These are phyloP conservation scores for Teratosphaeria epicoccoides DNA, from an alignment of 2,329 filamentous ascomycete species.

Conservation along the genomic window DNA sequence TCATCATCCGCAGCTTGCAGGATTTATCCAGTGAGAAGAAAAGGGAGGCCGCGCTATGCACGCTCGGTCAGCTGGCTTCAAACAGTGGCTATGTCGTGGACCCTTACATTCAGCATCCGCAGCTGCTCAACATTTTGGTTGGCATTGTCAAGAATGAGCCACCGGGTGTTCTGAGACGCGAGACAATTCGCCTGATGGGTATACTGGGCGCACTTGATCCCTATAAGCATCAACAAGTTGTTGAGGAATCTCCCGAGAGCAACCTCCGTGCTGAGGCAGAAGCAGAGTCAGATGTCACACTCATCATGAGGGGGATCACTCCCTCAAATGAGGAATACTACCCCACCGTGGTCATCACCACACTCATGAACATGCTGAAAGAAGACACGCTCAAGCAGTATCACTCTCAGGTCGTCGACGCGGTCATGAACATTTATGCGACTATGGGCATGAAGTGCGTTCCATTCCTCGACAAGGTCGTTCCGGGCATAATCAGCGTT, in stretches of 20 bases:
- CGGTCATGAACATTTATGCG: slow-evolving; percentile 97
- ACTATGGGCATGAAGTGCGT: slow-evolving; percentile 94
- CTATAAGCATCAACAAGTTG: slow-evolving; percentile 91
- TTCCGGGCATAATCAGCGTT: slow-evolving; percentile 84
- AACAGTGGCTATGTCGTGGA: slow-evolving; percentile 97
- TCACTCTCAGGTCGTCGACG: slow-evolving; percentile 88
- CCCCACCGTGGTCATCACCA: slow-evolving; percentile 94
- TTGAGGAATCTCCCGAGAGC: slow-evolving; percentile 75
- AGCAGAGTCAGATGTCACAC: slow-evolving; percentile 76
- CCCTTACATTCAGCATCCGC: slow-evolving; percentile 89
- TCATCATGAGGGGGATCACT: slow-evolving; percentile 95
- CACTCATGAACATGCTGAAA: slow-evolving; percentile 80
- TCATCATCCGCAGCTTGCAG: slow-evolving; percentile 87
- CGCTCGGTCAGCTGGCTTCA: slow-evolving; percentile 82
- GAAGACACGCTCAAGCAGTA: slow-evolving; percentile 83
- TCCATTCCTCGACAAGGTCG: slow-evolving; percentile 83
- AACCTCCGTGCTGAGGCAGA: slow-evolving; percentile 59
- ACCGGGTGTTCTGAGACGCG: slow-evolving; percentile 71
- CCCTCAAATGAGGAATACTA: slow-evolving; percentile 98
- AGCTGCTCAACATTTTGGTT: slow-evolving; percentile 83
- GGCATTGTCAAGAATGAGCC: slow-evolving; percentile 91
- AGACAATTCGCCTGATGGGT: slow-evolving; percentile 93
- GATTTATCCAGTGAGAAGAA: slow-evolving; percentile 86
- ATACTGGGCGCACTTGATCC: slow-evolving; percentile 91
- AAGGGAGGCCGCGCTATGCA: slow-evolving; percentile 80